Percentiles rank a stretch among this genome's conserved stretches.
phyloP scores from a whole-genome alignment of 2,329 filamentous ascomycete species.

The Pyricularia pennisetigena region DNA sequence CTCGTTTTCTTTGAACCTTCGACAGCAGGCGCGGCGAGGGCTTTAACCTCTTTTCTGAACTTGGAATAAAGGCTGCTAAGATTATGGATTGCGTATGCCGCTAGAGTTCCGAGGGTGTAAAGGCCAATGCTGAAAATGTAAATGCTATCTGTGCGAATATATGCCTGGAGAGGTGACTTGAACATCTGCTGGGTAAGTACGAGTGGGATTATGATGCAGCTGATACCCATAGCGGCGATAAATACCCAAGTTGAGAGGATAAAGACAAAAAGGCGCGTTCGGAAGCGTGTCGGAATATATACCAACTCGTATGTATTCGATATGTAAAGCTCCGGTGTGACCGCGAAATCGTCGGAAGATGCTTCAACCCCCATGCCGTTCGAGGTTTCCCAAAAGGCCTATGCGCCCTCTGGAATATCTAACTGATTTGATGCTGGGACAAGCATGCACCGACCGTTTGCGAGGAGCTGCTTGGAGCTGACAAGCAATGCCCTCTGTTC shows the following conservation, averaged over 20 bases:
- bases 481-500: constrained; percentile 35
- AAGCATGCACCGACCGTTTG: constrained; percentile 74
- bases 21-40: constrained; percentile 11
- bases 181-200: constrained; percentile 77
- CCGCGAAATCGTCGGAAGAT: constrained; percentile 32
- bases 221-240: constrained; percentile 76
- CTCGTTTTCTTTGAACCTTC: constrained; percentile 19
- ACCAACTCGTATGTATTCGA: constrained; percentile 58
- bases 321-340: constrained; percentile 35
- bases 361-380: constrained; percentile 45
- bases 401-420: constrained; percentile 74
- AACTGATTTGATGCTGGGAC: constrained; percentile 94
- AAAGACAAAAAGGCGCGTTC: constrained; percentile 70
- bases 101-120: constrained; percentile 61
- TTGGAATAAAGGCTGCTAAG: constrained; percentile 23
- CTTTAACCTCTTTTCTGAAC: constrained; percentile 12
- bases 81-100: constrained; percentile 50
- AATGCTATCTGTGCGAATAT: constrained; percentile 80
- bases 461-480: constrained; percentile 42
- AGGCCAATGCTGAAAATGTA: constrained; percentile 92
- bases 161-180: constrained; percentile 57
- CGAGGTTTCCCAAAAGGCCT: constrained; percentile 70
- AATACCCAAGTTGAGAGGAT: constrained; percentile 90
- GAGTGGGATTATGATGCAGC: constrained; percentile 77
- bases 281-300: constrained; percentile 80